A percentile compares a stretch with the other conserved stretches of the same genome.
Evolutionary conservation across 1,284 basidiomycete species (phyloP).

Genomic region (Phlebopus sp.): DNA sequence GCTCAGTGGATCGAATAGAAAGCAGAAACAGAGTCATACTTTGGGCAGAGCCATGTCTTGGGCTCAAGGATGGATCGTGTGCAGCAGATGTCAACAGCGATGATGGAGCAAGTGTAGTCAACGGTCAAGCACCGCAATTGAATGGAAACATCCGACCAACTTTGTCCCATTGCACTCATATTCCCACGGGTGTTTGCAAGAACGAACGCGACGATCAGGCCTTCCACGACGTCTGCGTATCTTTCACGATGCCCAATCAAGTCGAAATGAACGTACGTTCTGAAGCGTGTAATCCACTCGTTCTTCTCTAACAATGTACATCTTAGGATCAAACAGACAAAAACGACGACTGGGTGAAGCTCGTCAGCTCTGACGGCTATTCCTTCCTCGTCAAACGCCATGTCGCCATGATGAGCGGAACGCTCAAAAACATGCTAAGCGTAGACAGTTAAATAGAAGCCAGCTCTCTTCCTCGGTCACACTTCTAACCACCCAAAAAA

Average conservation of each 20-base stretch:
- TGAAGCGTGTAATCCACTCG: neutral
- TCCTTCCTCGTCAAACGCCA: slow-evolving; percentile 50
- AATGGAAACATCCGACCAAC: slow-evolving; percentile 19
- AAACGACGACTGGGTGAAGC: slow-evolving; percentile 48
- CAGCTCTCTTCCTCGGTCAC: slow-evolving; percentile 11
- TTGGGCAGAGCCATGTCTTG: slow-evolving; percentile 31
- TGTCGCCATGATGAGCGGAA: slow-evolving; percentile 51
- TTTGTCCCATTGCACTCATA: neutral
- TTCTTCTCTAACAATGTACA: neutral
- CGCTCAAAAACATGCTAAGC: slow-evolving; percentile 42
- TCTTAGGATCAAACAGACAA: slow-evolving; percentile 13
- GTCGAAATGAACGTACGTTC: slow-evolving; percentile 19
- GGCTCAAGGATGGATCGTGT: slow-evolving; percentile 16
- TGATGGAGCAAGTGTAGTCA: slow-evolving; percentile 10
- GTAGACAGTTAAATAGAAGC: slow-evolving; percentile 28
- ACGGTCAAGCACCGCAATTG: neutral
- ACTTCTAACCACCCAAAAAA: slow-evolving; percentile 7
- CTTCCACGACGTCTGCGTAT: neutral
- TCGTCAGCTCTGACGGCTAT: slow-evolving; percentile 51
- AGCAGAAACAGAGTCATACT: slow-evolving; percentile 13
- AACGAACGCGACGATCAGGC: neutral
- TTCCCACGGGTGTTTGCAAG: slow-evolving; percentile 20
- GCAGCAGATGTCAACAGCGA: slow-evolving; percentile 14
- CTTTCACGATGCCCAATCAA: slow-evolving; percentile 19
- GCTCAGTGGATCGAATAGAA: slow-evolving; percentile 12